phyloP scores from a whole-genome alignment of 192 early-diverging fungal species.

The Gaertneriomyces sp. region DNA sequence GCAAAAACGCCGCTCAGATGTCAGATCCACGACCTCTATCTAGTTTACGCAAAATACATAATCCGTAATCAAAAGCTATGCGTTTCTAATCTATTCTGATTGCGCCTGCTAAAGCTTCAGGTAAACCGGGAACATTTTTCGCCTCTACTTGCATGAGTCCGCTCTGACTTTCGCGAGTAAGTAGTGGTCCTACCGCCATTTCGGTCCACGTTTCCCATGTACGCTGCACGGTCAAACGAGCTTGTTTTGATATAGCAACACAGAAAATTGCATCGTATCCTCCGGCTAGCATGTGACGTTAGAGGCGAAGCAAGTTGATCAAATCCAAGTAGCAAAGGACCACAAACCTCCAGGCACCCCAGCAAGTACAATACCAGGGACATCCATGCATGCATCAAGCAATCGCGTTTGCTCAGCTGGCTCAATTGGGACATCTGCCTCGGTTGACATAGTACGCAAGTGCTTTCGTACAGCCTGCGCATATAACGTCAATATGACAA shows the following conservation, averaged over 20 bases:
- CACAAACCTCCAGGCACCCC: constrained; percentile 86
- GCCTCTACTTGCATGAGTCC: constrained; percentile 10
- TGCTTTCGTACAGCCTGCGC: constrained; percentile 55
- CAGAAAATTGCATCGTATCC: constrained; percentile 98
- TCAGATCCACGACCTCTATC: background rate
- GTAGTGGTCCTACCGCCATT: constrained; percentile 77
- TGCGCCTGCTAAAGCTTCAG: background rate
- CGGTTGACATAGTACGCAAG: constrained; percentile 68
- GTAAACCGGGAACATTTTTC: constrained; percentile 1
- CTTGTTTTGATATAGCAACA: constrained; percentile 42
- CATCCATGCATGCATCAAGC: constrained; percentile 73
- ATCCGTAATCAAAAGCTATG: too few relatives aligned
- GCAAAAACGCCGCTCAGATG: background rate
- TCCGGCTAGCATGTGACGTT: constrained; percentile 58
- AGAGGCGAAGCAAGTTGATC: too few relatives aligned
- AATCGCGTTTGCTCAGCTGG: constrained; percentile 82
- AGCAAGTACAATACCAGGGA: constrained; percentile 84
- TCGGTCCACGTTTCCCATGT: constrained; percentile 62
- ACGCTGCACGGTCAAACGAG: constrained; percentile 16
- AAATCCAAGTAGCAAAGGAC: too few relatives aligned
- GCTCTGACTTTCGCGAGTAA: constrained; percentile 31
- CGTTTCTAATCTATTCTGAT: too few relatives aligned
- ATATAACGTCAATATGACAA: background rate
- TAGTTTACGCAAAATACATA: too few relatives aligned
- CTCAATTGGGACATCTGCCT: constrained; percentile 83